Evolutionary conservation across 2,329 filamentous ascomycete species (phyloP).

Genomic region (Beauveria asiatica): DNA sequence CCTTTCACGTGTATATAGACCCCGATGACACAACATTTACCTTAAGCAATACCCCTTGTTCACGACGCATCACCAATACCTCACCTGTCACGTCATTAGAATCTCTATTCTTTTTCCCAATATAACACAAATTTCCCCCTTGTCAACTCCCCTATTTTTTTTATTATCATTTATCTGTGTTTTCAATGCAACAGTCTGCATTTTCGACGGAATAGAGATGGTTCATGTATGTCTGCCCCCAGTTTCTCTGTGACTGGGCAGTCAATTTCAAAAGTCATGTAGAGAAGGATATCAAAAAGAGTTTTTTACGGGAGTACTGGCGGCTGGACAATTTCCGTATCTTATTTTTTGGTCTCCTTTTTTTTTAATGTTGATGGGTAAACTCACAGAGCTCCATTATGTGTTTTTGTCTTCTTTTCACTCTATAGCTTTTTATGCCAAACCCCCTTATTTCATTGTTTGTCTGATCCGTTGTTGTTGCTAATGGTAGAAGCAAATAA

Average conservation of each 20-base stretch:
- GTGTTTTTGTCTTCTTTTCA: slow-evolving; percentile 12
- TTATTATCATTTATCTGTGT: slow-evolving; percentile 4
- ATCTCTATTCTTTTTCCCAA: slow-evolving; percentile 5
- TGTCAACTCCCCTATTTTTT: not conserved
- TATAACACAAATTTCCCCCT: not conserved
- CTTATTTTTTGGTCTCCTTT: slow-evolving; percentile 14
- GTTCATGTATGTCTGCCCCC: slow-evolving; percentile 29
- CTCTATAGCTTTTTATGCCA: not conserved
- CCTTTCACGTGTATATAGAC: slow-evolving; percentile 32
- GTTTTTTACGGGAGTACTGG: slow-evolving; percentile 27
- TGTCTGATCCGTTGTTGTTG: slow-evolving; percentile 15
- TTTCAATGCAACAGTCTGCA: slow-evolving; percentile 7
- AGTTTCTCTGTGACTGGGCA: slow-evolving; percentile 17
- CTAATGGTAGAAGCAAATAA: slow-evolving; percentile 7
- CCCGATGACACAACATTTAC: slow-evolving; percentile 29
- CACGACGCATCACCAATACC: slow-evolving; percentile 24
- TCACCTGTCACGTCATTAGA: slow-evolving; percentile 14
- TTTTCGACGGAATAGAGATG: slow-evolving; percentile 29
- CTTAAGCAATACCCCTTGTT: slow-evolving; percentile 26
- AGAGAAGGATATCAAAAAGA: slow-evolving; percentile 22
- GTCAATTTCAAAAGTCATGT: slow-evolving; percentile 31
- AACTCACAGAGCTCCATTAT: slow-evolving; percentile 1
- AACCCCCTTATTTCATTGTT: slow-evolving; percentile 12
- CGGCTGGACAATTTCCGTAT: slow-evolving; percentile 18
- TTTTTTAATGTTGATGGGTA: slow-evolving; percentile 9